phyloP scores from a whole-genome alignment of 805 yeast species.

The Myxozyma lipomycoides region DNA sequence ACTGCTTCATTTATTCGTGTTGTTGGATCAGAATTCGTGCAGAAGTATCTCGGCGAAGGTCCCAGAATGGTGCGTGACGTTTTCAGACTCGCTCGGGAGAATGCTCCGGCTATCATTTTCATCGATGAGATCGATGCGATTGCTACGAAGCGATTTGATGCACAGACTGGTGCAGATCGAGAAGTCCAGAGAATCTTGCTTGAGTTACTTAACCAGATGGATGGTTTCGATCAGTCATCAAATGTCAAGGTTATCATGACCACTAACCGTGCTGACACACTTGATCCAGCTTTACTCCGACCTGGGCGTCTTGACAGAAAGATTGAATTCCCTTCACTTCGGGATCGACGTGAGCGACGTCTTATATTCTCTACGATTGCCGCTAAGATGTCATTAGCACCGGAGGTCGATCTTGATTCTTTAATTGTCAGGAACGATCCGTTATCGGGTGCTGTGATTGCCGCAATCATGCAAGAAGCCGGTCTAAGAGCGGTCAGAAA shows the following conservation, averaged over 20 bases:
- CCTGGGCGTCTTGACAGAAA: conserved; percentile 98
- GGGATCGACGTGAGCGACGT: conserved; percentile 97
- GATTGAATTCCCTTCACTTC: conserved; percentile 92
- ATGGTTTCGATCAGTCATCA: conserved; percentile 93
- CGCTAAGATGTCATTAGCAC: conserved; percentile 95
- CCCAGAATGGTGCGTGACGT: conserved; percentile 99
- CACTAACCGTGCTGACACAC: conserved; percentile 97
- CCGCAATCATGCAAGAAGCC: conserved; percentile 99
- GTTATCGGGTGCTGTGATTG: conserved; percentile 90
- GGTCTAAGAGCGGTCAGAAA: conserved; percentile 98
- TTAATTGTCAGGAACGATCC: conserved; percentile 95
- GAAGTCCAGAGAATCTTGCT: conserved; percentile 97
- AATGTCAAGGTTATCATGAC: conserved; percentile 97
- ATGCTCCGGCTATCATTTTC: conserved; percentile 93
- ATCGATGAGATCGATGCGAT: conserved; percentile 99
- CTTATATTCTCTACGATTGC: conserved; percentile 94
- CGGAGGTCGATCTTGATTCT: conserved; percentile 94
- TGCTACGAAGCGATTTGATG: conserved; percentile 98
- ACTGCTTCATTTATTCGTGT: conserved; percentile 95
- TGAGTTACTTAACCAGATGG: conserved; percentile 97
- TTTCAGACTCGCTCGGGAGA: conserved; percentile 93
- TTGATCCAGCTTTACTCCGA: conserved; percentile 96
- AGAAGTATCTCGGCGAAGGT: conserved; percentile 97
- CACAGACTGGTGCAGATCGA: conserved; percentile 99
- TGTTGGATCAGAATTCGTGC: conserved; percentile 97